These are phyloP conservation scores for Eurotiales sp. DNA, from an alignment of 2,329 filamentous ascomycete species.

Conservation along the genomic window DNA sequence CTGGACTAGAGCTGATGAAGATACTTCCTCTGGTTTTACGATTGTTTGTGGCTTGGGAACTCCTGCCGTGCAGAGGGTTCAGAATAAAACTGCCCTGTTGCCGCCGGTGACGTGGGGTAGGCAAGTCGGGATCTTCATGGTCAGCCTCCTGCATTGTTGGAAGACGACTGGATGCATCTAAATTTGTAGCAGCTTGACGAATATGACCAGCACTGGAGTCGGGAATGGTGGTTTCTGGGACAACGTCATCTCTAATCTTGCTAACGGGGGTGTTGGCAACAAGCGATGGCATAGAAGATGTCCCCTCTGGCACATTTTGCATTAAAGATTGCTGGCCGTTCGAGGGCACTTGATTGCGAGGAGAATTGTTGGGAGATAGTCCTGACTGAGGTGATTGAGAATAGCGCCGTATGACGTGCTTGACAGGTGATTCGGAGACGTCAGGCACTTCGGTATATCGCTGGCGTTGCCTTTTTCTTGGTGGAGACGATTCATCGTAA, in stretches of 20 bases:
- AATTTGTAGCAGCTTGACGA: not conserved
- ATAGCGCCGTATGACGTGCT: not conserved
- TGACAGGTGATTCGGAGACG: slow-evolving; percentile 13
- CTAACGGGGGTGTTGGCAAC: slow-evolving; percentile 39
- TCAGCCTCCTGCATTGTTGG: slow-evolving; percentile 19
- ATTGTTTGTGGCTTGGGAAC: slow-evolving; percentile 11
- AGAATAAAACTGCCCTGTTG: not conserved
- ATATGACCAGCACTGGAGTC: slow-evolving; percentile 34
- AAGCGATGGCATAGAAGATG: slow-evolving; percentile 37
- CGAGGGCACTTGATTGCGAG: slow-evolving; percentile 7
- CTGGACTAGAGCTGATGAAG: slow-evolving; percentile 36
- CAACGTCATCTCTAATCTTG: slow-evolving; percentile 22
- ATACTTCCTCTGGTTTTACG: slow-evolving; percentile 17
- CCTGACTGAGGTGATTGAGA: slow-evolving; percentile 18
- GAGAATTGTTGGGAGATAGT: slow-evolving; percentile 21
- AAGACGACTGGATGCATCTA: not conserved
- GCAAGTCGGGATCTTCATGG: slow-evolving; percentile 37
- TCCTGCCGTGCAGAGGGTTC: not conserved
- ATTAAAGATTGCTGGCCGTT: not conserved
- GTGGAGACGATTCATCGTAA: slow-evolving; percentile 5
- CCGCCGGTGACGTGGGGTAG: slow-evolving; percentile 24
- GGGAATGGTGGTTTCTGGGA: slow-evolving; percentile 33
- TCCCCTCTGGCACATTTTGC: slow-evolving; percentile 21
- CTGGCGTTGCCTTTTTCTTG: slow-evolving; percentile 10
- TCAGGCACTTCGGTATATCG: not conserved